phyloP scores from a whole-genome alignment of 441 rosid genomes.

The Populus tomentosa region DNA sequence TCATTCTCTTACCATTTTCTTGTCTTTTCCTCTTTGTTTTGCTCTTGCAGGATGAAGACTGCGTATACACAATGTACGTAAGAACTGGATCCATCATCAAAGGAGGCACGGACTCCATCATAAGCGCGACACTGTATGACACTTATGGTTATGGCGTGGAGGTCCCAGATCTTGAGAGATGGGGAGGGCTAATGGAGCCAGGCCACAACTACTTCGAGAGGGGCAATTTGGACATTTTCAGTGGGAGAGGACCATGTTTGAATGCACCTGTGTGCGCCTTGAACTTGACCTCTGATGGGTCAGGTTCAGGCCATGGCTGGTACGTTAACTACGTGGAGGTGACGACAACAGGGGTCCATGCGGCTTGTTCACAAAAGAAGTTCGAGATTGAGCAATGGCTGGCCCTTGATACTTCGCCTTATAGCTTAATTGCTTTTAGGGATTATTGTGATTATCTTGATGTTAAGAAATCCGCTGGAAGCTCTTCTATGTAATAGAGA shows the following conservation, averaged over 20 bases:
- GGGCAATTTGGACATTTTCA: conserved; percentile 81
- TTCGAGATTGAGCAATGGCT: conserved; percentile 85
- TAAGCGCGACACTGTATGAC: conserved; percentile 46
- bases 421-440: conserved; percentile 46
- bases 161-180: conserved; percentile 44
- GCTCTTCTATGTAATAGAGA: background rate
- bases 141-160: conserved; percentile 28
- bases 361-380: conserved; percentile 37
- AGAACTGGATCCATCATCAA: conserved; percentile 70
- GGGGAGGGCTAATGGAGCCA: conserved; percentile 75
- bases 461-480: background rate
- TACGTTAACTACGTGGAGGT: conserved; percentile 77
- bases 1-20: background rate
- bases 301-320: conserved; percentile 70
- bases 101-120: conserved; percentile 65
- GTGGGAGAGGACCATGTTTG: conserved; percentile 60
- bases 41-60: conserved; percentile 32
- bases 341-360: conserved; percentile 49
- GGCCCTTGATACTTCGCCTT: conserved; percentile 56
- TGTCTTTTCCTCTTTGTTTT: background rate
- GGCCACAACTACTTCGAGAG: conserved; percentile 70
- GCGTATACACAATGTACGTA: conserved; percentile 58
- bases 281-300: conserved; percentile 66
- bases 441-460: conserved; percentile 26
- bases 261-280: conserved; percentile 44